Evolutionary conservation across 2,329 filamentous ascomycete genomes (phyloP).

Genomic region (Trichoderma hamatum): DNA sequence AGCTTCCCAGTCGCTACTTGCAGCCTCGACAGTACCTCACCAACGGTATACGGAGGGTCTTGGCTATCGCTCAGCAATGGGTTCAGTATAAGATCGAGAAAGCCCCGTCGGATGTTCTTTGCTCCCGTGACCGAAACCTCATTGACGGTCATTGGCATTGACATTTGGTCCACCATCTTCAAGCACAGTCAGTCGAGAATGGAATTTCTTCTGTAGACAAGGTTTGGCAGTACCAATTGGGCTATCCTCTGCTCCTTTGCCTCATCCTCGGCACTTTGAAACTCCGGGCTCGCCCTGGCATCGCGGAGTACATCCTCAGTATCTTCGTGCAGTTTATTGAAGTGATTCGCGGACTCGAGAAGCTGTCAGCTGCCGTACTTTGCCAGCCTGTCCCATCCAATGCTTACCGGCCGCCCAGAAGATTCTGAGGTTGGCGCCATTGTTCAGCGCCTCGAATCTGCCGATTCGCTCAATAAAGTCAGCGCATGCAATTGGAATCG

Average conservation of each 20-base stretch:
- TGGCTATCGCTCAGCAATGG: constrained; percentile 73
- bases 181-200: constrained; percentile 30
- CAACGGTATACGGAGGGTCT: constrained; percentile 72
- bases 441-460: constrained; percentile 31
- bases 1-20: constrained; percentile 73
- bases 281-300: constrained; percentile 43
- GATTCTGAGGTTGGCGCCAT: constrained; percentile 42
- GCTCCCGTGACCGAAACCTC: constrained; percentile 83
- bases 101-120: constrained; percentile 77
- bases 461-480: constrained; percentile 11
- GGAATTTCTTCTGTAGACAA: background rate
- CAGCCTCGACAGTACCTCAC: constrained; percentile 75
- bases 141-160: constrained; percentile 84
- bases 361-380: constrained; percentile 28
- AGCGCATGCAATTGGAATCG: constrained; percentile 5
- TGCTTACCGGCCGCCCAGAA: constrained; percentile 38
- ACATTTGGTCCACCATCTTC: constrained; percentile 69
- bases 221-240: constrained; percentile 39
- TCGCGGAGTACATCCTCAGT: constrained; percentile 44
- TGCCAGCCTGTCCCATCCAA: background rate
- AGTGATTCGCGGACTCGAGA: constrained; percentile 41
- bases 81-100: constrained; percentile 79
- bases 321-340: constrained; percentile 47
- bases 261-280: constrained; percentile 44
- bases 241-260: constrained; percentile 46